These are phyloP conservation scores for Glonium stellatum DNA, from an alignment of 495 filamentous ascomycete species.

Conservation along the genomic window DNA sequence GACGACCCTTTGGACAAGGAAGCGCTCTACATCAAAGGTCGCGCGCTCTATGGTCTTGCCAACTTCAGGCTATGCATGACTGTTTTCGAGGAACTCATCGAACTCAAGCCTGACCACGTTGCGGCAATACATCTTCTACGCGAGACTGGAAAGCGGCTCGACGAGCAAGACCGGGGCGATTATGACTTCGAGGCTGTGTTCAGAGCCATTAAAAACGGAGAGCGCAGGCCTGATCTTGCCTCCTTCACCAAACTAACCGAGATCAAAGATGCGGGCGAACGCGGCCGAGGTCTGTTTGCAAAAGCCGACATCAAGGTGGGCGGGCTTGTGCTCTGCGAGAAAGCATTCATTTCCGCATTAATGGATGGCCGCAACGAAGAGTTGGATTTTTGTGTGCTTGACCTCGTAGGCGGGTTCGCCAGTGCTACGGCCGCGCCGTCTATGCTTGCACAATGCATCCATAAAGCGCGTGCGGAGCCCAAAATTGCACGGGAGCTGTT, in stretches of 20 bases:
- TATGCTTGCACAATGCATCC: background rate
- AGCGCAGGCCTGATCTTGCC: background rate
- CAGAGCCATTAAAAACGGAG: background rate
- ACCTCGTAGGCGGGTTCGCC: constrained; percentile 11
- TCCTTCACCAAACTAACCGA: constrained; percentile 2
- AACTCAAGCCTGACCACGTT: no score
- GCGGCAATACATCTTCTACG: no score
- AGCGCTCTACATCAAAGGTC: no score
- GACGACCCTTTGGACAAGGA: no score
- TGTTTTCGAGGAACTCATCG: no score
- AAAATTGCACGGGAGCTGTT: background rate
- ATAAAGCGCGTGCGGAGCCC: background rate
- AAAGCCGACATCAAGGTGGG: constrained; percentile 45
- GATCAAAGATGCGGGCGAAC: constrained; percentile 23
- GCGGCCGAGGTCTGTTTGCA: constrained; percentile 45
- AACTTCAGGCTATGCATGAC: no score
- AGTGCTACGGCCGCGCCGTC: background rate
- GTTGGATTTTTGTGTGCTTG: constrained; percentile 19
- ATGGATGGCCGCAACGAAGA: constrained; percentile 25
- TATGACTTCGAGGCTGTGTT: background rate
- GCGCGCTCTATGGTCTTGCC: no score
- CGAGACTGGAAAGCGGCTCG: background rate
- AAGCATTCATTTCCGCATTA: constrained; percentile 41
- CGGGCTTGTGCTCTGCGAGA: constrained; percentile 50
- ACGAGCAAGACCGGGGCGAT: background rate